A percentile compares a stretch with the other conserved stretches of the same genome.
Conservation (phyloP, 75 land plant species). For the Chamaecyparis obtusa region DNA sequence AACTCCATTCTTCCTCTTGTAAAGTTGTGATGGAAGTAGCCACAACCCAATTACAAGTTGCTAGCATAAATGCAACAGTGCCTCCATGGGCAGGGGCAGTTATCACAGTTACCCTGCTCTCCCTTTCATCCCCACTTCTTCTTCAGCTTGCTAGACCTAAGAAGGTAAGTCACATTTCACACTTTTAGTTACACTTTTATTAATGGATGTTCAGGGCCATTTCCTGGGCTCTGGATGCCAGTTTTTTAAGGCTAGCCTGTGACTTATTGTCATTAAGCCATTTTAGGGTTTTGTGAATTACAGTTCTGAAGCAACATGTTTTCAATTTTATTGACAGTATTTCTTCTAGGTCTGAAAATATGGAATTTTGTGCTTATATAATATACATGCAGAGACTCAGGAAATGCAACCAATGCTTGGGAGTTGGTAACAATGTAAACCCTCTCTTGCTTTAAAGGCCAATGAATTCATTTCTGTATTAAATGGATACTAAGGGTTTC, state of each 20-base stretch:
- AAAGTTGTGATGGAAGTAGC: neutral
- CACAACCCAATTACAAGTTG: neutral
- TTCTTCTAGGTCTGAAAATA: neutral
- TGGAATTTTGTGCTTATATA: neutral
- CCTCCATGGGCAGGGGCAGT: neutral
- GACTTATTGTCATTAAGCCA: too few species aligned
- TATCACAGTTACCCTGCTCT: neutral
- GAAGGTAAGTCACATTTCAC: neutral
- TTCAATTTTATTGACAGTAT: too few species aligned
- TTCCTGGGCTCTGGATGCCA: too few species aligned
- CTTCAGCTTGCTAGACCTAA: neutral
- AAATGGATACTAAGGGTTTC: too few species aligned
- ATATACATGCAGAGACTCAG: neutral
- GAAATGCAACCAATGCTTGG: slow-evolving; percentile 7
- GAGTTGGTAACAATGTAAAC: neutral
- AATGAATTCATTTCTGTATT: neutral
- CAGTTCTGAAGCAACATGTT: too few species aligned
- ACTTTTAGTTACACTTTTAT: neutral
- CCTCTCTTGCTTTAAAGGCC: neutral
- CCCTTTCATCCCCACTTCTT: neutral
- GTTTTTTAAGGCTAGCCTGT: too few species aligned
- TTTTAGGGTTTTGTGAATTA: too few species aligned
- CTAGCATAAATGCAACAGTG: neutral
- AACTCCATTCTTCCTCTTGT: neutral
- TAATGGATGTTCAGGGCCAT: too few species aligned